These are phyloP conservation scores for Talaromyces piceae DNA, from an alignment of 2,329 filamentous ascomycete genomes.

Conservation along the genomic window DNA sequence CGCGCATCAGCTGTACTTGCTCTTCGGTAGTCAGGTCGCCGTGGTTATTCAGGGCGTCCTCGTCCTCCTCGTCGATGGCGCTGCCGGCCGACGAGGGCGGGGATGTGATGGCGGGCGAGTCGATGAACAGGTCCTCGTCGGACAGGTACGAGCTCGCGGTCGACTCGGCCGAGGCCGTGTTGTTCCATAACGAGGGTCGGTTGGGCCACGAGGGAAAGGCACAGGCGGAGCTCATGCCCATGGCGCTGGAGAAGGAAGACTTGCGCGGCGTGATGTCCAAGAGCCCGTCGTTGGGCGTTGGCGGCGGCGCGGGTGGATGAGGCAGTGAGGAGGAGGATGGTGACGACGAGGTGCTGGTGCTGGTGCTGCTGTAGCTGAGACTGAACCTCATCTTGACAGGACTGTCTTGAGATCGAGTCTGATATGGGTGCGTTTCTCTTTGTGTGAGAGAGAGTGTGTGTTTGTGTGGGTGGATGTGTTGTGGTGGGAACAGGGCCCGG, in stretches of 20 bases:
- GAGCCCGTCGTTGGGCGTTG: conserved; percentile 30
- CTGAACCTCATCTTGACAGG: conserved; percentile 17
- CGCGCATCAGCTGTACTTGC: conserved; percentile 31
- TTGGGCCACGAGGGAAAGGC: conserved; percentile 41
- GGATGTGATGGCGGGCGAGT: conserved; percentile 23
- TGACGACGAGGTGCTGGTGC: conserved; percentile 17
- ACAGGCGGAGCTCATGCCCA: conserved; percentile 33
- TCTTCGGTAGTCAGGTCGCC: conserved; percentile 32
- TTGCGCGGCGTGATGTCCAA: conserved; percentile 37
- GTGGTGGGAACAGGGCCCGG: background rate
- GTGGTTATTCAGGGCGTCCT: conserved; percentile 8
- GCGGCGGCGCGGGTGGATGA: conserved; percentile 33
- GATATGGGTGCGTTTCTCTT: background rate
- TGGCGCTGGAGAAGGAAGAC: conserved; percentile 33
- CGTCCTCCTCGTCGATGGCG: conserved; percentile 20
- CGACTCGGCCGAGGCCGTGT: conserved; percentile 20
- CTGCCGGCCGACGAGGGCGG: conserved; percentile 16
- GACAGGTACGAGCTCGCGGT: conserved; percentile 34
- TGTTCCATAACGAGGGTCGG: conserved; percentile 29
- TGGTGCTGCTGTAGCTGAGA: conserved; percentile 19
- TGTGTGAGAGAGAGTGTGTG: background rate
- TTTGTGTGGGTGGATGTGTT: background rate
- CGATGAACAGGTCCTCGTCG: conserved; percentile 35
- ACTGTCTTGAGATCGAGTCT: too few species aligned
- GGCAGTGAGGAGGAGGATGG: conserved; percentile 23